These are phyloP conservation scores for Candida anglica DNA, from an alignment of 805 yeast species.

Conservation along the genomic window DNA sequence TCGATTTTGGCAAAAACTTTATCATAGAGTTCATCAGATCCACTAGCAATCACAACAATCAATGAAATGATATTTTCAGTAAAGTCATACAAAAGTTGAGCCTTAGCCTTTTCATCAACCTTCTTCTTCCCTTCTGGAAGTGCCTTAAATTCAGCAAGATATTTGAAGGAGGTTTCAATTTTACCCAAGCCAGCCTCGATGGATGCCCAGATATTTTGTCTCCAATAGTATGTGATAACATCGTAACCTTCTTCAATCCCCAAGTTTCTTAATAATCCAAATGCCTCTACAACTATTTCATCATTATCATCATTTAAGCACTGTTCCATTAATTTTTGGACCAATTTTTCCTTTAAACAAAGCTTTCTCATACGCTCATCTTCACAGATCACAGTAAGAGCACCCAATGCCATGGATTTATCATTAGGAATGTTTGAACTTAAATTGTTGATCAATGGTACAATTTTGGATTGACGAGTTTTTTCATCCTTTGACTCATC, in stretches of 20 bases:
- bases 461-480: constrained; percentile 51
- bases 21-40: constrained; percentile 48
- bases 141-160: constrained; percentile 22
- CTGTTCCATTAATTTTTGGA: constrained; percentile 60
- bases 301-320: constrained; percentile 62
- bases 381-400: constrained; percentile 68
- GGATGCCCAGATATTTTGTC: constrained; percentile 70
- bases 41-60: constrained; percentile 60
- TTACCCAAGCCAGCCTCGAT: constrained; percentile 51
- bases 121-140: constrained; percentile 9
- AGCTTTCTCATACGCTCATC: constrained; percentile 59
- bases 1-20: constrained; percentile 44
- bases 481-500: constrained; percentile 38
- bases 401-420: constrained; percentile 69
- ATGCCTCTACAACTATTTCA: constrained; percentile 76
- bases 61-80: constrained; percentile 72
- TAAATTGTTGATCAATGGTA: constrained; percentile 66
- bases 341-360: constrained; percentile 67
- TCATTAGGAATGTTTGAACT: constrained; percentile 65
- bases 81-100: constrained; percentile 55
- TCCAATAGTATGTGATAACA: constrained; percentile 68
- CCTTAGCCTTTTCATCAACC: constrained; percentile 37
- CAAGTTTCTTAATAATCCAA: constrained; percentile 76
- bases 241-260: constrained; percentile 88
- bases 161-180: constrained; percentile 45